Evolutionary conservation across 2,329 filamentous ascomycete species (phyloP), one percentile per base, ranked within the genome.

Genomic region (Fusarium stilboides): DNA sequence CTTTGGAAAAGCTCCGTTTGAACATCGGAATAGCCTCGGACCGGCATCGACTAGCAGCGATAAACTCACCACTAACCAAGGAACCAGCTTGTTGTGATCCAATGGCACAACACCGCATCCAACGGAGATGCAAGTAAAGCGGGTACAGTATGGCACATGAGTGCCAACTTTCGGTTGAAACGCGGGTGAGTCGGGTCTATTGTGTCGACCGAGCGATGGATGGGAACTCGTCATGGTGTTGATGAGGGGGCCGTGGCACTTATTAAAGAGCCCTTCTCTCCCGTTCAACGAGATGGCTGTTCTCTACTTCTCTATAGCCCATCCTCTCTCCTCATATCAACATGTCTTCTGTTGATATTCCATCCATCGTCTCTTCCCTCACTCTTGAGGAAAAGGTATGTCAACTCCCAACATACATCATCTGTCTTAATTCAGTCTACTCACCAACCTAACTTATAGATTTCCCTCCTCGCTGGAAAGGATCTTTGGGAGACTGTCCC

Each of bases 301-400:
- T 62, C 43, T 39, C 49, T 45, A 55, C 39, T 57, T 44, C 44
- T 50, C 57, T 51, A 36, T 45, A 59, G 56, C 45, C 51, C 57
- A 62, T 57, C n/a, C 52, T 43, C 40, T 43, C 45, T 37, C 34
- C 39, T 14, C 31, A 1, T 34, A 44, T 65, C 73, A 70, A 54
- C 26, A 75, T 75, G 73, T 49, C 73, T 53, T 68, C 71, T 19
- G 71, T 72, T 62, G 69, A 75, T 55, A 70, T 77, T 2, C 66
- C 68, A 31, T 71, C 73, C 24, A 73, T 77, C 44, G 65, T 77
- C 56, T 67, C 75, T 37, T 74, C 68, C 50, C 69, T 77, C 60
- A 75, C 70, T 37, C 74, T 77, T 45, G 76, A 77, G 60, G 76
- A 77, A 49, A 77, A 77, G 70, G 76, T 73, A 34, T n/a, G 57